Conservation (phyloP, 768 basidiomycete species). For the Clitopilus passeckerianus region DNA sequence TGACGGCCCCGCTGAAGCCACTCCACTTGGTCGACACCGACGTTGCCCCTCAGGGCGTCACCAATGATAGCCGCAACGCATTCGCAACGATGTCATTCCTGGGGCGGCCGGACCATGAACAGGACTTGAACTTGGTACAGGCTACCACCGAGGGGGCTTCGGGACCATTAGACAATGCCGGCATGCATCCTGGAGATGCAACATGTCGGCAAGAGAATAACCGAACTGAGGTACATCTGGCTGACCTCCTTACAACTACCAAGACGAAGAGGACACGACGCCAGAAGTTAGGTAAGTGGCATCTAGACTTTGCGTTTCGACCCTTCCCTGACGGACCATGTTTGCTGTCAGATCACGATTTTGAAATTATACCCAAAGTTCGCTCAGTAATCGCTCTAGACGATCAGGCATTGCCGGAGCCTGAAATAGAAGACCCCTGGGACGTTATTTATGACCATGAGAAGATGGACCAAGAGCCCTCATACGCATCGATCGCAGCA, state of each 20-base stretch:
- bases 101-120: neutral
- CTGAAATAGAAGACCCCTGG: slow-evolving; percentile 52
- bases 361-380: slow-evolving; percentile 50
- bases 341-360: slow-evolving; percentile 41
- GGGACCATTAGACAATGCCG: neutral
- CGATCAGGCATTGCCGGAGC: slow-evolving; percentile 34
- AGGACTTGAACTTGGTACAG: neutral
- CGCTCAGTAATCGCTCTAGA: slow-evolving; percentile 57
- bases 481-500: slow-evolving; percentile 37
- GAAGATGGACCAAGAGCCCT: slow-evolving; percentile 22
- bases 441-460: slow-evolving; percentile 45
- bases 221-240: slow-evolving; percentile 10
- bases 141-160: neutral
- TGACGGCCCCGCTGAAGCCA: neutral
- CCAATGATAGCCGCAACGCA: neutral
- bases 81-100: neutral
- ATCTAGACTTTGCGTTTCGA: slow-evolving; percentile 4
- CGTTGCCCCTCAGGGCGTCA: neutral
- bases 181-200: slow-evolving; percentile 6
- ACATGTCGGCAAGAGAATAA: slow-evolving; percentile 15
- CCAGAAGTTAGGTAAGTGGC: slow-evolving; percentile 33
- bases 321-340: neutral
- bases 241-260: slow-evolving; percentile 19
- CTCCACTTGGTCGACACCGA: neutral
- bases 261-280: slow-evolving; percentile 26